phyloP scores from a whole-genome alignment of 2,329 filamentous ascomycete genomes.

The Xenosphaeropsis pyriputrescens region DNA sequence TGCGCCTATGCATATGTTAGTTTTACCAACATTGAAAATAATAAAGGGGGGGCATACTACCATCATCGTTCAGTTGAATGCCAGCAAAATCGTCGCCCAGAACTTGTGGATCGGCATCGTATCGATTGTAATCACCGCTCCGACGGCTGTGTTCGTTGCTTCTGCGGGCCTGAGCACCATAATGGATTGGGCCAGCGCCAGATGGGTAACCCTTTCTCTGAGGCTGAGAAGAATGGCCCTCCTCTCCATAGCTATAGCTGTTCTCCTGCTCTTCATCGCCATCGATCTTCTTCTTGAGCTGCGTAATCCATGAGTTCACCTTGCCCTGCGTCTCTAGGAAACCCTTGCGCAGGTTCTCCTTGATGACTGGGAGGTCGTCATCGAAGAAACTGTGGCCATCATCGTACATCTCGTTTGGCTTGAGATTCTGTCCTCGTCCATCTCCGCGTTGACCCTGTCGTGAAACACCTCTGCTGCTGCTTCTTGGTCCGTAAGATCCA shows the following conservation, averaged over 20 bases:
- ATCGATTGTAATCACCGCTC: conserved; percentile 80
- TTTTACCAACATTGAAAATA: neutral
- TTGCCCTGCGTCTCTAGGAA: conserved; percentile 89
- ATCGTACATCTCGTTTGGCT: conserved; percentile 36
- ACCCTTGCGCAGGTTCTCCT: conserved; percentile 84
- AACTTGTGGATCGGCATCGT: conserved; percentile 87
- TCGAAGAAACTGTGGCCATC: conserved; percentile 87
- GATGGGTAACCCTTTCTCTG: conserved; percentile 16
- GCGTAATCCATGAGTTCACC: conserved; percentile 86
- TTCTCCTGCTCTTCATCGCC: conserved; percentile 63
- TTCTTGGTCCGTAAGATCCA: conserved; percentile 41
- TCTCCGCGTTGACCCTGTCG: conserved; percentile 32
- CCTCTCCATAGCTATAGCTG: conserved; percentile 28
- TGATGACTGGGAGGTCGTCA: conserved; percentile 86
- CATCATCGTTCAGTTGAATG: conserved; percentile 50
- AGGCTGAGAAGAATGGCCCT: conserved; percentile 10
- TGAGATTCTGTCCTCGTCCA: conserved; percentile 15
- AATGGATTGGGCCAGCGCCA: conserved; percentile 15
- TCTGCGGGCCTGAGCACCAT: conserved; percentile 27
- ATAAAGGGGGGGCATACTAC: conserved; percentile 31
- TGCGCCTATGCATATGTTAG: conserved; percentile 27
- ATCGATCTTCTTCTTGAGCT: conserved; percentile 84
- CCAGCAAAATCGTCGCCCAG: conserved; percentile 78
- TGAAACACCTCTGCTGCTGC: conserved; percentile 15
- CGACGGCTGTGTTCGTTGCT: conserved; percentile 49